Evolutionary conservation across 2,329 filamentous ascomycete species (phyloP).

Genomic region (Coniochaeta prunicola): DNA sequence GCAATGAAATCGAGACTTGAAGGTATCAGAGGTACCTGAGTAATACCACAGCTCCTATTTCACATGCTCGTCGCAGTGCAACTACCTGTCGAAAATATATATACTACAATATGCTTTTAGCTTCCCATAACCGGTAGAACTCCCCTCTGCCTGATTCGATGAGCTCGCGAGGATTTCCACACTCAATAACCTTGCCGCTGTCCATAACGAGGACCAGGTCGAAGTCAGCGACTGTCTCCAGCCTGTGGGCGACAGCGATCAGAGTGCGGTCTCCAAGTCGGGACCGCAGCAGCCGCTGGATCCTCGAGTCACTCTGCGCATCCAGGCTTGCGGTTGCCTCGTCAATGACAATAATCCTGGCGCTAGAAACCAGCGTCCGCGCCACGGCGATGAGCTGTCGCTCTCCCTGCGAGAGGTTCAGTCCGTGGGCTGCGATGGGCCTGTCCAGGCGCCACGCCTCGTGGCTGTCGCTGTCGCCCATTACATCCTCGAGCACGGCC

Average conservation of each 20-base stretch:
- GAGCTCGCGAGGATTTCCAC: too few relatives aligned
- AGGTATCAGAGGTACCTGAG: too few relatives aligned
- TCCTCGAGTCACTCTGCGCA: conserved; percentile 94
- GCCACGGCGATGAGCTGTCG: conserved; percentile 93
- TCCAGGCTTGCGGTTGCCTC: conserved; percentile 91
- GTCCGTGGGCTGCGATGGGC: conserved; percentile 82
- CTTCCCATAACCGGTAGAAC: too few relatives aligned
- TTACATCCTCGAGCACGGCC: conserved; percentile 67
- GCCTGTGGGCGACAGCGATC: conserved; percentile 84
- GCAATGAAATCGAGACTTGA: too few relatives aligned
- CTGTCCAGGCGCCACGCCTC: conserved; percentile 54
- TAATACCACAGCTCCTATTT: too few relatives aligned
- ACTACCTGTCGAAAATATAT: too few relatives aligned
- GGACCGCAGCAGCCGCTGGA: conserved; percentile 78
- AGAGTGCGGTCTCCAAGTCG: conserved; percentile 83
- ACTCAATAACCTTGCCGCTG: conserved; percentile 75
- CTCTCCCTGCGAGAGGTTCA: conserved; percentile 94
- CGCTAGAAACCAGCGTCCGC: conserved; percentile 77
- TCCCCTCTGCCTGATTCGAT: too few relatives aligned
- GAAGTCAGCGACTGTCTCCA: conserved; percentile 89
- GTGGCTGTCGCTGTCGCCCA: conserved; percentile 43
- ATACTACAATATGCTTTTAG: too few relatives aligned
- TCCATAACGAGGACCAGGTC: conserved; percentile 98
- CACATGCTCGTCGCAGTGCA: too few relatives aligned
- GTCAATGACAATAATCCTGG: conserved; percentile 92